Conservation (phyloP, 345 rosid genomes). For the Combretum micranthum region DNA sequence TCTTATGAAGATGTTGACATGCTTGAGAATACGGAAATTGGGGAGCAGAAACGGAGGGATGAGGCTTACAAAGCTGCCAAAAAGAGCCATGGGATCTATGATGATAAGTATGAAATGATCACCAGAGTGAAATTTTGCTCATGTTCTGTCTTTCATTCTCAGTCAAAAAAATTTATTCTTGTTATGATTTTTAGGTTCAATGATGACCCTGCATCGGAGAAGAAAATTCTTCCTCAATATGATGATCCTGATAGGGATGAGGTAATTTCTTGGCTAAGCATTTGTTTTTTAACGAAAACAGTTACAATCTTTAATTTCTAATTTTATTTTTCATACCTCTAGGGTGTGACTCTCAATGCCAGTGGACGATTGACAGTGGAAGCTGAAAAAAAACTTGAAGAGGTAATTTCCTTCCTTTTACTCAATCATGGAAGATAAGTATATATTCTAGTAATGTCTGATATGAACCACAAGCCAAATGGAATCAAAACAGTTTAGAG, state of each 20-base stretch:
- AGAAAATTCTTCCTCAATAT: constrained; percentile 90
- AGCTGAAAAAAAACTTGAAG: constrained; percentile 92
- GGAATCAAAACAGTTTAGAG: too few species aligned
- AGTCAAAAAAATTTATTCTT: too few species aligned
- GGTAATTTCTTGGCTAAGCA: constrained; percentile 28
- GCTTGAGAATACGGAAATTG: constrained; percentile 98
- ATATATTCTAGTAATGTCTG: too few species aligned
- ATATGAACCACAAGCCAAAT: too few species aligned
- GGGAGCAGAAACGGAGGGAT: constrained; percentile 86
- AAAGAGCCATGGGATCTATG: constrained; percentile 70
- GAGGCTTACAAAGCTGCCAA: constrained; percentile 91
- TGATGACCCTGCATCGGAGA: constrained; percentile 67
- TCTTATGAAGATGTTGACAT: constrained; percentile 66
- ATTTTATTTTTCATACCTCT: constrained; percentile 12
- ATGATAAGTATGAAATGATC: constrained; percentile 59
- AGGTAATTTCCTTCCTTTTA: constrained; percentile 36
- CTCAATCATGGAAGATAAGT: not conserved
- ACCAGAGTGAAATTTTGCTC: not conserved
- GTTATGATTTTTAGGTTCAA: constrained; percentile 49
- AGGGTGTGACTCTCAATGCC: constrained; percentile 83
- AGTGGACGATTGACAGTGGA: constrained; percentile 76
- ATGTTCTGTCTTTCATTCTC: too few species aligned
- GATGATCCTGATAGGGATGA: constrained; percentile 70
- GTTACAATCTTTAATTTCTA: not conserved
- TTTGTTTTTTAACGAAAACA: not conserved